Evolutionary conservation across 2,329 filamentous ascomycete species (phyloP).

Genomic region (Penicillium sclerotiorum): DNA sequence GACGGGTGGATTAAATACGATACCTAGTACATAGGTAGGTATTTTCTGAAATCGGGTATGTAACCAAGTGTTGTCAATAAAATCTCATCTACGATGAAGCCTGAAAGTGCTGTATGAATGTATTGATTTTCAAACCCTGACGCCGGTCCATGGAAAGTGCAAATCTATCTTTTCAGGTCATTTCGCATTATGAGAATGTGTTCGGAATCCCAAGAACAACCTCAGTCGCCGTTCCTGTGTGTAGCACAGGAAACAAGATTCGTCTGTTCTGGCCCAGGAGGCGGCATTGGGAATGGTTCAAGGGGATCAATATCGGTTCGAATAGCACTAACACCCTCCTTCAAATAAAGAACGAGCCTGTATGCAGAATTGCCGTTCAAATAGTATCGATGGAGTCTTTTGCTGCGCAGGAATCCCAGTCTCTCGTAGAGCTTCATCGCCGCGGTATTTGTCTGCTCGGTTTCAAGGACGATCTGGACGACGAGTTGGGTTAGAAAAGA

Average conservation of each 20-base stretch:
- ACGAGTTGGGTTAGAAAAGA: no score
- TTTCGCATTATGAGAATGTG: constrained; percentile 23
- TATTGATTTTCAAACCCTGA: background rate
- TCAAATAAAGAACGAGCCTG: constrained; percentile 79
- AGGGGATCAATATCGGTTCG: constrained; percentile 36
- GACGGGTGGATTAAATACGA: no score
- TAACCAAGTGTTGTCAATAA: no score
- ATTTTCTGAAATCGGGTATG: no score
- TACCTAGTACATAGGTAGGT: no score
- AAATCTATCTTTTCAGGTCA: constrained; percentile 24
- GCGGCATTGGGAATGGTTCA: background rate
- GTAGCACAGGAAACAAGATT: background rate
- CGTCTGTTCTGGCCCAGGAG: background rate
- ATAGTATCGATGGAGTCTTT: constrained; percentile 92
- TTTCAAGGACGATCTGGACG: constrained; percentile 89
- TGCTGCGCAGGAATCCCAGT: constrained; percentile 87
- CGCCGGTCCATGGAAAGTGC: constrained; percentile 8
- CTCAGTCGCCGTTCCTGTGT: background rate
- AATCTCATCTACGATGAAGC: no score
- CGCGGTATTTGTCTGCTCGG: constrained; percentile 86
- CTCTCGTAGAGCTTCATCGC: constrained; percentile 93
- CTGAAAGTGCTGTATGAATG: no score
- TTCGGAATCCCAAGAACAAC: background rate
- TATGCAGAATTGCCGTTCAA: constrained; percentile 96
- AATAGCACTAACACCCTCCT: constrained; percentile 56